A percentile compares a stretch with the other conserved stretches of the same genome.
Evolutionary conservation across 139 green algal genomes (phyloP).

Genomic region (Coelastrella sp.): DNA sequence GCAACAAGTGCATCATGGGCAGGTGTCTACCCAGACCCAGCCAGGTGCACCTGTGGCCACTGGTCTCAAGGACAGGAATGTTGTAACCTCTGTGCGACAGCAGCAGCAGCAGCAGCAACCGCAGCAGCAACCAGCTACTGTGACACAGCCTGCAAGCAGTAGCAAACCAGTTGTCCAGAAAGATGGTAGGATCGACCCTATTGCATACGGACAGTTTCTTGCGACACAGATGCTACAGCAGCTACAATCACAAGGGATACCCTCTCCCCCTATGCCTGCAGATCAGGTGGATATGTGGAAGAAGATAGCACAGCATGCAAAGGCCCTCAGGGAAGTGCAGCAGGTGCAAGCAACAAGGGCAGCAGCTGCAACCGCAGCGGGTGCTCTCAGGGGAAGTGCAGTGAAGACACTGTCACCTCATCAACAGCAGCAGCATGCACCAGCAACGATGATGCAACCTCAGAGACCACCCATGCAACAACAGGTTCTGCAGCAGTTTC

Average conservation of each 20-base stretch:
- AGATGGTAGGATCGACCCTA: conserved; percentile 12
- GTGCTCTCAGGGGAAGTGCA: neutral
- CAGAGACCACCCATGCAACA: too few species aligned
- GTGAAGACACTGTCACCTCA: too few species aligned
- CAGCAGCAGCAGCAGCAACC: conserved; percentile 5
- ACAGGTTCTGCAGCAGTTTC: too few species aligned
- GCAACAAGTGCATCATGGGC: neutral
- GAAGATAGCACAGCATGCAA: neutral
- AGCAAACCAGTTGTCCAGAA: neutral
- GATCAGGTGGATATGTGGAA: neutral
- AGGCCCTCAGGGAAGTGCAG: neutral
- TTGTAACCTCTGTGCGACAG: too few species aligned
- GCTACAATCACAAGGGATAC: neutral
- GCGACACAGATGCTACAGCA: conserved; percentile 29
- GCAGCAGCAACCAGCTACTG: too few species aligned
- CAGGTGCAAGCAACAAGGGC: neutral
- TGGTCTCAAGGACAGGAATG: too few species aligned
- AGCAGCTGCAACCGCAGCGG: neutral
- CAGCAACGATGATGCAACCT: neutral
- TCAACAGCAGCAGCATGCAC: too few species aligned
- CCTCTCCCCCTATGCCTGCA: conserved; percentile 11
- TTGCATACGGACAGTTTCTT: conserved; percentile 15
- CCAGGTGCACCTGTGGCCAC: too few species aligned
- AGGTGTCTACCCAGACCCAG: neutral
- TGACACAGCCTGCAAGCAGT: neutral